Evolutionary conservation across 306 rosid genomes (phyloP).

Genomic region (Citrullus amarus): DNA sequence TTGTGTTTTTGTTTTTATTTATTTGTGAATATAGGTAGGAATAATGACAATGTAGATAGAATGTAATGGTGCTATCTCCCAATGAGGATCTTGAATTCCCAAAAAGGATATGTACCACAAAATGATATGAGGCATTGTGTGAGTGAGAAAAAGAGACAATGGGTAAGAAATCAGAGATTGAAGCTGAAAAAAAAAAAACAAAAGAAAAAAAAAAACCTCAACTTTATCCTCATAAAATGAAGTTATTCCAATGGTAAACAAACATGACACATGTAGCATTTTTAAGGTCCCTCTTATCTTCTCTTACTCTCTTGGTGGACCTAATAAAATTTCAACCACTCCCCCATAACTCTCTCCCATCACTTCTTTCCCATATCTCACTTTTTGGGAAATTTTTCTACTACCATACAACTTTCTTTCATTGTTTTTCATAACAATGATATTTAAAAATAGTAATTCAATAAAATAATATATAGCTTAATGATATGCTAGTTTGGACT

Average conservation of each 20-base stretch:
- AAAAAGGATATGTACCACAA: constrained; percentile 1
- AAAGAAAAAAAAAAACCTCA: too few species aligned
- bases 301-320: neutral
- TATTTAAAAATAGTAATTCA: too few species aligned
- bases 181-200: neutral
- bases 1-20: too few species aligned
- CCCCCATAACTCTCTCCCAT: neutral
- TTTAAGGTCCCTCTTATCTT: neutral
- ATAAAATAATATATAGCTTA: too few species aligned
- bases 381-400: neutral
- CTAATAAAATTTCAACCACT: neutral
- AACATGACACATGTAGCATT: neutral
- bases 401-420: too few species aligned
- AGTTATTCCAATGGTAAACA: neutral
- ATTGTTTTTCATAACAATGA: too few species aligned
- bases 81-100: neutral
- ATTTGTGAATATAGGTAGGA: too few species aligned
- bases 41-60: neutral
- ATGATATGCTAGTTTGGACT: too few species aligned
- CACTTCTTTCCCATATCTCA: neutral
- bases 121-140: neutral
- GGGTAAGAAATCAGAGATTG: constrained; percentile 5
- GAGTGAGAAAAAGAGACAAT: neutral
- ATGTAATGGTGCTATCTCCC: neutral
- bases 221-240: constrained; percentile 4